Conservation (phyloP, 768 basidiomycete genomes). For the Zangia roseola region DNA sequence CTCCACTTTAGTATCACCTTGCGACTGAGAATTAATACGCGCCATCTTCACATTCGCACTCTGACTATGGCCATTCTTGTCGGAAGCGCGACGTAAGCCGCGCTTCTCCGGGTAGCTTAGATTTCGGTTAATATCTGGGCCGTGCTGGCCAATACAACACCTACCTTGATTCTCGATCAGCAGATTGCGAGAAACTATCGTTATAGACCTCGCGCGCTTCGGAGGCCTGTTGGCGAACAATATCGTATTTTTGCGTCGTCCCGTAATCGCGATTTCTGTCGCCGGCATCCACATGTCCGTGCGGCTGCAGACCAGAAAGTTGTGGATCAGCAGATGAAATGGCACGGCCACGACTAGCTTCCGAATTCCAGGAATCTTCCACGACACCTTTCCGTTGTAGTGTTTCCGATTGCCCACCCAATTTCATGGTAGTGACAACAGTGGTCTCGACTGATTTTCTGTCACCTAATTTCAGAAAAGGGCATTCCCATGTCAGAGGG, state of each 20-base stretch:
- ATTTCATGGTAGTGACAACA: neutral
- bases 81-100: neutral
- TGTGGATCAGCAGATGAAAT: neutral
- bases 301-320: neutral
- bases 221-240: neutral
- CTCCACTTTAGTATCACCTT: neutral
- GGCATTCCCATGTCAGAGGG: neutral
- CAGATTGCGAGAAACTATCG: neutral
- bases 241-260: neutral
- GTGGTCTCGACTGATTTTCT: constrained; percentile 2
- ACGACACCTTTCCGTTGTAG: neutral
- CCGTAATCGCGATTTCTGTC: neutral
- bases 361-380: neutral
- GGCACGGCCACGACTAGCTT: neutral
- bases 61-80: neutral
- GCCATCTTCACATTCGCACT: neutral
- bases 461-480: neutral
- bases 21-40: neutral
- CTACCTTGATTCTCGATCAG: constrained; percentile 1
- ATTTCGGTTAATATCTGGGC: constrained; percentile 1
- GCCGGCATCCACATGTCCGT: neutral
- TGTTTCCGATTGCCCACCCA: neutral
- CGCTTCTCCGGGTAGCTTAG: neutral
- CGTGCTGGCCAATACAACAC: neutral
- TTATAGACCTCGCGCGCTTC: neutral